These are phyloP conservation scores for Brassica nigra DNA, from an alignment of 345 rosid species.

Conservation along the genomic window DNA sequence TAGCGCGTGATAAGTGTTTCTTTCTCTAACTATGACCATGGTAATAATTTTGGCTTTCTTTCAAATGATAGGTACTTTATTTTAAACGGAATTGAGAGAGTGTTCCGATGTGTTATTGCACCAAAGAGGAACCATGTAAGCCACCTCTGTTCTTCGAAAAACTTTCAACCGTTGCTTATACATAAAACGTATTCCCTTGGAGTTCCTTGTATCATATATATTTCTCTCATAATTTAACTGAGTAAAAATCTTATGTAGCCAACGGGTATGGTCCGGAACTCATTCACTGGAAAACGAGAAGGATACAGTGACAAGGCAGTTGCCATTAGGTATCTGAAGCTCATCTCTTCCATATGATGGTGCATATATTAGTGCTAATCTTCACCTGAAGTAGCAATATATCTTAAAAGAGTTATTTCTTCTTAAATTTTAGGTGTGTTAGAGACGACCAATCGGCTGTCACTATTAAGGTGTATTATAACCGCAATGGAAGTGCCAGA, in stretches of 20 bases:
- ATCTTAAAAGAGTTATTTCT: conserved; percentile 12
- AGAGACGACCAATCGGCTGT: conserved; percentile 85
- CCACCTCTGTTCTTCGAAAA: not conserved
- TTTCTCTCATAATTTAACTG: conserved; percentile 32
- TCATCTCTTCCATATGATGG: conserved; percentile 10
- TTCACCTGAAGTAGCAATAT: conserved; percentile 21
- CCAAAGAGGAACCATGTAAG: conserved; percentile 95
- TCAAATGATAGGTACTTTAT: conserved; percentile 64
- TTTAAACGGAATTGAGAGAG: conserved; percentile 94
- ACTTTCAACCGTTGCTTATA: not conserved
- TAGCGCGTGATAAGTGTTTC: not conserved
- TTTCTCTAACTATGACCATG: not conserved
- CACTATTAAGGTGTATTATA: conserved; percentile 78
- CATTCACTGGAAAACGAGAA: conserved; percentile 81
- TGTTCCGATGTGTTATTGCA: conserved; percentile 77
- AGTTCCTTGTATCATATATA: conserved; percentile 12
- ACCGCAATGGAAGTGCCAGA: conserved; percentile 92
- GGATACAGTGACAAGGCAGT: conserved; percentile 90
- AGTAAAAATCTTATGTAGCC: conserved; percentile 66
- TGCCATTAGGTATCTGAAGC: conserved; percentile 65
- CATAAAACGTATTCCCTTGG: not conserved
- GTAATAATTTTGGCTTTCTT: conserved; percentile 30
- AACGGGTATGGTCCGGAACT: conserved; percentile 71
- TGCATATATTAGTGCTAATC: conserved; percentile 15
- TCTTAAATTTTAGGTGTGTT: conserved; percentile 66